Percentiles rank a stretch among this genome's conserved stretches.
phyloP scores from a whole-genome alignment of 805 yeast species.

The Candida manassasensis region DNA sequence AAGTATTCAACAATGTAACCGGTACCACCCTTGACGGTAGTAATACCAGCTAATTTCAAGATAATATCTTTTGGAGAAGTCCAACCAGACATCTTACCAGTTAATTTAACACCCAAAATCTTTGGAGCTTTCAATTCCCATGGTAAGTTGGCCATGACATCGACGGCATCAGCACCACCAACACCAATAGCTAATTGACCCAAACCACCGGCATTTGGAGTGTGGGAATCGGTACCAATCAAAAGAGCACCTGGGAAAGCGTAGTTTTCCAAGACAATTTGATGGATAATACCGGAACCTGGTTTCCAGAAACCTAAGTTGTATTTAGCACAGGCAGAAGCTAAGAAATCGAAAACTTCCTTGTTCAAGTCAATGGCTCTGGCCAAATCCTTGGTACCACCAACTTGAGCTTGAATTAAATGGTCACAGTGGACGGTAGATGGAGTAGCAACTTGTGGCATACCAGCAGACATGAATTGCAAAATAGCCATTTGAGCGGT shows the following conservation, averaged over 20 bases:
- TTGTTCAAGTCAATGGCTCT: constrained; percentile 85
- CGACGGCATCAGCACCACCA: constrained; percentile 99
- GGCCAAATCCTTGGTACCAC: constrained; percentile 79
- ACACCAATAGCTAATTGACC: constrained; percentile 98
- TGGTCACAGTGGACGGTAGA: constrained; percentile 98
- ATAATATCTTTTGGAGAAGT: constrained; percentile 95
- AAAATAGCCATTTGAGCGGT: constrained; percentile 97
- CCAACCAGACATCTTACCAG: constrained; percentile 93
- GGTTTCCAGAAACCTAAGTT: constrained; percentile 99
- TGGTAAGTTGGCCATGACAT: constrained; percentile 87
- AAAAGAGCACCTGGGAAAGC: constrained; percentile 96
- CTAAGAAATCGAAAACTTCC: constrained; percentile 91
- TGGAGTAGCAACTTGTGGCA: constrained; percentile 88
- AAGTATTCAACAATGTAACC: constrained; percentile 95
- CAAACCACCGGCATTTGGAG: constrained; percentile 98
- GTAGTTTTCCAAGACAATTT: constrained; percentile 92
- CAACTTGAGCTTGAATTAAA: constrained; percentile 91
- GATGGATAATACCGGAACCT: constrained; percentile 97
- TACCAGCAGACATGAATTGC: constrained; percentile 94
- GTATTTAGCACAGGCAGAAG: constrained; percentile 88
- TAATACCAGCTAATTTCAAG: constrained; percentile 85
- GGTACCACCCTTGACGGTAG: constrained; percentile 97
- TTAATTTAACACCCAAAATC: constrained; percentile 88
- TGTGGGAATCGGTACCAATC: constrained; percentile 96
- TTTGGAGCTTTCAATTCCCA: constrained; percentile 99